Conservation (phyloP, 2,329 filamentous ascomycete species). For the Madurella mycetomatis region DNA sequence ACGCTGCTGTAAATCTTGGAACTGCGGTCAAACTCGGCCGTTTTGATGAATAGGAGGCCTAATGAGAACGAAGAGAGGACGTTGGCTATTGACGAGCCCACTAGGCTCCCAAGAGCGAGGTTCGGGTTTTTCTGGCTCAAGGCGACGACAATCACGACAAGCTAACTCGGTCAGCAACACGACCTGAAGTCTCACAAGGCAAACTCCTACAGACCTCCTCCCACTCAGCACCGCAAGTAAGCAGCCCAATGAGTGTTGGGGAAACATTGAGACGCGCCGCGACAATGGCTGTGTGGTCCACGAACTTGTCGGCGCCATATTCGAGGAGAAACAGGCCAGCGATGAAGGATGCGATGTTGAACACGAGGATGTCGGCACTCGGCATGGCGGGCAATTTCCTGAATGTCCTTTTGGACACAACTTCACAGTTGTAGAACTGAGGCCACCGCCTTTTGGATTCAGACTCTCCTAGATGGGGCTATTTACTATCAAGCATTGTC, state of each 20-base stretch:
- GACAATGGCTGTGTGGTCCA: constrained; percentile 46
- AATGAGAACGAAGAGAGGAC: constrained; percentile 51
- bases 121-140: constrained; percentile 40
- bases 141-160: constrained; percentile 45
- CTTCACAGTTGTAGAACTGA: too few species aligned
- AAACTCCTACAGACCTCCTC: constrained; percentile 41
- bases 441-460: too few species aligned
- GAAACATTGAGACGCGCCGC: constrained; percentile 41
- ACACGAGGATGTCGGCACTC: constrained; percentile 35
- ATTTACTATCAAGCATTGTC: too few species aligned
- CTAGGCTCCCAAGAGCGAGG: constrained; percentile 47
- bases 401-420: too few species aligned
- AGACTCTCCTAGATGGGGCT: too few species aligned
- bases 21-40: constrained; percentile 39
- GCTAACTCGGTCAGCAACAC: constrained; percentile 27
- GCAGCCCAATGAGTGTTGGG: constrained; percentile 44
- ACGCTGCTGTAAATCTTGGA: constrained; percentile 43
- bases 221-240: constrained; percentile 51
- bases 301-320: constrained; percentile 47
- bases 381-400: constrained; percentile 25
- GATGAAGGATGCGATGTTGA: constrained; percentile 40
- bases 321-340: constrained; percentile 45
- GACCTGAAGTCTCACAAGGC: not conserved
- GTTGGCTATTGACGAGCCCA: constrained; percentile 49
- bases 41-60: constrained; percentile 40